phyloP scores from a whole-genome alignment of 164 flowering plant species.

The Hamamelis virginiana region DNA sequence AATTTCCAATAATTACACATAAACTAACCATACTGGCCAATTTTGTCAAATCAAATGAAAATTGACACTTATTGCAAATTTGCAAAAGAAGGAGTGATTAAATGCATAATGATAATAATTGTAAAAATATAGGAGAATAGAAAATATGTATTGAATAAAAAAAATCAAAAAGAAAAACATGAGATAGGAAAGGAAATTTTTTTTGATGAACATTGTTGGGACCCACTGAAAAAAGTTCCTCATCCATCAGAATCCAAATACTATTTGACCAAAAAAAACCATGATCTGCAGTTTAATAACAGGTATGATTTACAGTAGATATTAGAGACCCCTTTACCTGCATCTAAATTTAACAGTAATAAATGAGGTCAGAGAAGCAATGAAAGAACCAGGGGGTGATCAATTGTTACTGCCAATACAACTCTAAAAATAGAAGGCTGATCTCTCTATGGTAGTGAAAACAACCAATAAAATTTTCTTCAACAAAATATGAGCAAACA shows the following conservation, averaged over 20 bases:
- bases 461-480: not conserved
- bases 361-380: not conserved
- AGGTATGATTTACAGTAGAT: too few relatives aligned
- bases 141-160: too few relatives aligned
- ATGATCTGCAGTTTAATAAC: too few relatives aligned
- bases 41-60: not conserved
- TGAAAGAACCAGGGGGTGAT: too few relatives aligned
- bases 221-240: too few relatives aligned
- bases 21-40: not conserved
- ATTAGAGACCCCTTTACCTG: too few relatives aligned
- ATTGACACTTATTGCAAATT: not conserved
- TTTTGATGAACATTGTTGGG: too few relatives aligned
- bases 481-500: not conserved
- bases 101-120: not conserved
- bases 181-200: too few relatives aligned
- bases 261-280: too few relatives aligned
- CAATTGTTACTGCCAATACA: not conserved
- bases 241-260: too few relatives aligned
- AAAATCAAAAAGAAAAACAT: too few relatives aligned
- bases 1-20: not conserved
- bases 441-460: not conserved
- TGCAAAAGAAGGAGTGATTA: not conserved
- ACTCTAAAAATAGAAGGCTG: not conserved
- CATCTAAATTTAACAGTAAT: not conserved
- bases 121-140: too few relatives aligned